Base-by-base conservation (phyloP, 208 protist genomes). In the Angomonas ambiguus region DNA sequence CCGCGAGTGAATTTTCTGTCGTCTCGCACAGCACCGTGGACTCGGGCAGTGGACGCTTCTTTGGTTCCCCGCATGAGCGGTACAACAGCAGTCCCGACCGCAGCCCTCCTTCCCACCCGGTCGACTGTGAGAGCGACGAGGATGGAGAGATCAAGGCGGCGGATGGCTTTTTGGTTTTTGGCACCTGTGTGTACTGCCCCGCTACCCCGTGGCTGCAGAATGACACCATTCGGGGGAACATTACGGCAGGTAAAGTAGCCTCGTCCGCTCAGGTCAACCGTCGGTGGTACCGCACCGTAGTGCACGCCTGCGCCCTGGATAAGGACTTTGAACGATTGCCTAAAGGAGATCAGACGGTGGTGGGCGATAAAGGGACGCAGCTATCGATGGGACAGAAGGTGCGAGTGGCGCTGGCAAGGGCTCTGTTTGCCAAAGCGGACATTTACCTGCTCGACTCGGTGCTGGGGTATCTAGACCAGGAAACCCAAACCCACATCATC, bases 221-320 rank as follows among this genome's bases (percentile, higher is more conserved):
- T 65, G 90, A 85, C 62, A 97, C 91, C n/a, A 80, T 98, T 18
- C 81, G 84, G 16, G 93, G 92, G 20, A 98, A 98, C 76, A 96
- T 98, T 68, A 63, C 87, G 28, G 89, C 92, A 32, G 81, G 88
- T 35, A 58, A 66, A 27, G 49, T 71, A 27, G 55, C 68, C 42
- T 65, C 75, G 35, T 51, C 74, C 53, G 13, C 45, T 53, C 45
- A 53, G 45, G 20, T 53, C 18, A 53, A 53, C 45, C 51, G 62
- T 31, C 71, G 75, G 45, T 85, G 88, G 74, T 97, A 96, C 68
- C 35, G 71, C 58, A 74, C 51, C 11, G 81, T 88, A 0, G 61
- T 95, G 10, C 34, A 69, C 0, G 80, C 80, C 10, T 97, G 93
- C 55, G 74, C 63, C 27, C 80, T 99, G 3, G 20, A 72, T 22